Evolutionary conservation across 1,284 basidiomycete species (phyloP), one percentile per base, ranked within the genome.

Genomic region (Cryptococcus sp.): DNA sequence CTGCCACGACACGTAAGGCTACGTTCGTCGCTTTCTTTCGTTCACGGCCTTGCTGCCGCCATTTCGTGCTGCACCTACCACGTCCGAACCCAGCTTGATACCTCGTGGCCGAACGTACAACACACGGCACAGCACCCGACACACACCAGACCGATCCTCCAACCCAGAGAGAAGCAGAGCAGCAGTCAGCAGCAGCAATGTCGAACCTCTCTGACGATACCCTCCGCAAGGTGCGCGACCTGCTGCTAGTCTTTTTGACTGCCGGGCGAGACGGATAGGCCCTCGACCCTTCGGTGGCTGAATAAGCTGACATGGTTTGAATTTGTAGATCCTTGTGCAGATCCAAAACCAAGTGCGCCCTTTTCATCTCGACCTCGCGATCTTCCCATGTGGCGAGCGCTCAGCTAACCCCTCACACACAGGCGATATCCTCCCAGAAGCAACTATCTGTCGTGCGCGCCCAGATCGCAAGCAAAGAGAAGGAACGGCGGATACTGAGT

Each of bases 401-500:
- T 37, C 56, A 36, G 46, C 42, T 40, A 36, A 55, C 50, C n/a
- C 18, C 46, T 21, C 40, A 15, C 37, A 13, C 18, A 13, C 47
- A 77, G 23, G 89, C 89, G 12, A 78, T 91, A 23, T 83, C 87
- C 66, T 88, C 89, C 2, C 89, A 91, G 70, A 83, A 87, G 55
- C 83, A 87, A 33, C 81, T 91, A 46, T 84, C 82, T 62, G 59
- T 89, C 54, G 84, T 88, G 37, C 79, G 80, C 39, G 87, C 91
- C 63, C 91, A 93, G 77, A 82, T 82, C 46, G 72, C 84, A 15
- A 78, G 82, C 35, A 93, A 92, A 76, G 90, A 94, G 65, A 84
- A 89, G 52, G 91, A 93, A 75, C 83, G 87, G 39, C 84, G 87
- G 60, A 91, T 93, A 51, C 78, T 93, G n/a, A 87, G 91, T 73